These are phyloP conservation scores for Silene noctiflora DNA, from an alignment of 179 eudicot genomes.

Conservation along the genomic window DNA sequence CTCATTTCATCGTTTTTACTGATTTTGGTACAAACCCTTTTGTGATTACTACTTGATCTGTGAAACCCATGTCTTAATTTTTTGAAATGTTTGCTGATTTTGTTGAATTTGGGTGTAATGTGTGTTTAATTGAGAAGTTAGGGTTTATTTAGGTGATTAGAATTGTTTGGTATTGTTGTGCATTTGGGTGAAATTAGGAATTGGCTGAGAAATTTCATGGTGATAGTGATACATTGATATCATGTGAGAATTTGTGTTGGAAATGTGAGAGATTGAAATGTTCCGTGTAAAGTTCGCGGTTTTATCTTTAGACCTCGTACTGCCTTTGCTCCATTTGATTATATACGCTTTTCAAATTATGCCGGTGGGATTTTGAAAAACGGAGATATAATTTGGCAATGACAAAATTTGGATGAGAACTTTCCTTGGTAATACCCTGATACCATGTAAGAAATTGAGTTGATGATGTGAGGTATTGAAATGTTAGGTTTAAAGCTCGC, in stretches of 20 bases:
- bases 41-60: conserved; percentile 15
- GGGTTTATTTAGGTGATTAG: not conserved
- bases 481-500: not conserved
- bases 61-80: conserved; percentile 30
- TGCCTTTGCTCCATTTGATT: too few relatives aligned
- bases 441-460: not conserved
- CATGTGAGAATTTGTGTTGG: too few relatives aligned
- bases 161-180: not conserved
- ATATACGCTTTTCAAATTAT: too few relatives aligned
- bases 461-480: not conserved
- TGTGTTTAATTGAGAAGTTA: not conserved
- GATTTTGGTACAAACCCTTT: conserved; percentile 10
- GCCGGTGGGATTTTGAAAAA: too few relatives aligned
- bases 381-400: too few relatives aligned
- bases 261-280: too few relatives aligned
- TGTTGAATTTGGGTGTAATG: not conserved
- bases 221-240: not conserved
- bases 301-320: too few relatives aligned
- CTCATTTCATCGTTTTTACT: not conserved
- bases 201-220: not conserved
- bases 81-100: not conserved
- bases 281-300: too few relatives aligned
- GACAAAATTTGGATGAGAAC: too few relatives aligned
- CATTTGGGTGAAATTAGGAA: not conserved
- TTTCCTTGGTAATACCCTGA: not conserved